A percentile compares a stretch with the other conserved stretches of the same genome.
Conservation (phyloP, 2,329 filamentous ascomycete genomes). For the Amauroascus niger region DNA sequence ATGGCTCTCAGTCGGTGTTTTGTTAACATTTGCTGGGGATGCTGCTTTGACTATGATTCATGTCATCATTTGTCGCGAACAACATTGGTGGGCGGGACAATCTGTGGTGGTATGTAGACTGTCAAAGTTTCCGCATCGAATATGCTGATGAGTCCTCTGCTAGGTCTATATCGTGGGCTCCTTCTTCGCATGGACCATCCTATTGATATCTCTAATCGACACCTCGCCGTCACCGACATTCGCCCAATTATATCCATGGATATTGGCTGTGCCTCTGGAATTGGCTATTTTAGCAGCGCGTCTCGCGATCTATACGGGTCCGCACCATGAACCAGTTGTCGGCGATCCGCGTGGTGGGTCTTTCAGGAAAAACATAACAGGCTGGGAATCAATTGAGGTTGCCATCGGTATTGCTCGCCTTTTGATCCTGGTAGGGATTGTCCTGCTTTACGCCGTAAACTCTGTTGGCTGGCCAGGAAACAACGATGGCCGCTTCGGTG, state of each 20-base stretch:
- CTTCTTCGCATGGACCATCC: conserved; percentile 76
- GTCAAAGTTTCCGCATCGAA: neutral
- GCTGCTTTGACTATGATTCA: conserved; percentile 64
- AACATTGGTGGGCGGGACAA: conserved; percentile 76
- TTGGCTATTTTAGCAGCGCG: conserved; percentile 60
- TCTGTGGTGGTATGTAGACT: conserved; percentile 55
- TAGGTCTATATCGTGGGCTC: conserved; percentile 79
- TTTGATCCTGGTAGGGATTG: conserved; percentile 52
- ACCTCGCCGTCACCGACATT: conserved; percentile 69
- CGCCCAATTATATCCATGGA: conserved; percentile 73
- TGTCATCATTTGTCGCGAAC: conserved; percentile 55
- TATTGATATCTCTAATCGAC: conserved; percentile 79
- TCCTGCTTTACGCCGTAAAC: conserved; percentile 49
- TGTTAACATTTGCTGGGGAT: conserved; percentile 67
- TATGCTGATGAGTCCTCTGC: conserved; percentile 12
- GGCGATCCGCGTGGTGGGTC: conserved; percentile 40
- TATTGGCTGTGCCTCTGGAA: conserved; percentile 62
- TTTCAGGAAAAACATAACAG: conserved; percentile 33
- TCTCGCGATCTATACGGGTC: conserved; percentile 56
- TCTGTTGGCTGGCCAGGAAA: conserved; percentile 39
- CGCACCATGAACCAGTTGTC: conserved; percentile 54
- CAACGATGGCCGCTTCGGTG: conserved; percentile 24
- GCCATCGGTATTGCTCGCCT: conserved; percentile 58
- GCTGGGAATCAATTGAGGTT: conserved; percentile 36
- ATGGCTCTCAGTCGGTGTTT: conserved; percentile 59